These are phyloP conservation scores for Claviceps citrina DNA, from an alignment of 2,329 filamentous ascomycete genomes.

Conservation along the genomic window DNA sequence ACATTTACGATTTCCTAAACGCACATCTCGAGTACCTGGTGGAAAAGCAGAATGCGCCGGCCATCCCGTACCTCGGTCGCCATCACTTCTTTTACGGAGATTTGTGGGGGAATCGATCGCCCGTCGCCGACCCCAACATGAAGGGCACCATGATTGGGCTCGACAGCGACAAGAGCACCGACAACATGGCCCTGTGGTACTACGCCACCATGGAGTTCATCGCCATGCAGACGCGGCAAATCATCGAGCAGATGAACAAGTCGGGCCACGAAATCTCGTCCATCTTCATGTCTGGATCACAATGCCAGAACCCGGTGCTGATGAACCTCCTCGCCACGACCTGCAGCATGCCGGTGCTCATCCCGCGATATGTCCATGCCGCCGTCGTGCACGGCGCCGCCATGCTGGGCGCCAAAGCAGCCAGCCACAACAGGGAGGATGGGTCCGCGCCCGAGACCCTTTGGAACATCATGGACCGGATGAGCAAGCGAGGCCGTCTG, in stretches of 20 bases:
- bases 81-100: conserved; percentile 99
- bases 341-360: conserved; percentile 83
- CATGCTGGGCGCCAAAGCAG: conserved; percentile 96
- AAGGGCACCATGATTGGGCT: conserved; percentile 77
- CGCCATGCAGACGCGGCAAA: conserved; percentile 88
- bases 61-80: conserved; percentile 69
- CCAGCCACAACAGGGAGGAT: conserved; percentile 53
- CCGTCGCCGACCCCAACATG: conserved; percentile 87
- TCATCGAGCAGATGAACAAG: conserved; percentile 84
- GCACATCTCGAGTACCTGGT: conserved; percentile 66
- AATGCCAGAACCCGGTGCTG: conserved; percentile 88
- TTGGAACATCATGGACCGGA: conserved; percentile 95
- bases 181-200: conserved; percentile 81
- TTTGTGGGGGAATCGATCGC: conserved; percentile 89
- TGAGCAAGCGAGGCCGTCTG: conserved; percentile 83
- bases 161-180: conserved; percentile 70
- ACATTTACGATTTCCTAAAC: conserved; percentile 93
- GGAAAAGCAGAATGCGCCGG: conserved; percentile 52
- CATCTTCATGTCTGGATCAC: conserved; percentile 97
- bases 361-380: conserved; percentile 84
- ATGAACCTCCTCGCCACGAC: conserved; percentile 84
- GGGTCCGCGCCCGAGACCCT: conserved; percentile 65
- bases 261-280: conserved; percentile 74
- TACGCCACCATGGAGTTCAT: conserved; percentile 98
- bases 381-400: conserved; percentile 96